Percentiles rank a stretch among this genome's conserved stretches.
phyloP scores from a whole-genome alignment of 2,329 filamentous ascomycete genomes.

The Beauveria sp. region DNA sequence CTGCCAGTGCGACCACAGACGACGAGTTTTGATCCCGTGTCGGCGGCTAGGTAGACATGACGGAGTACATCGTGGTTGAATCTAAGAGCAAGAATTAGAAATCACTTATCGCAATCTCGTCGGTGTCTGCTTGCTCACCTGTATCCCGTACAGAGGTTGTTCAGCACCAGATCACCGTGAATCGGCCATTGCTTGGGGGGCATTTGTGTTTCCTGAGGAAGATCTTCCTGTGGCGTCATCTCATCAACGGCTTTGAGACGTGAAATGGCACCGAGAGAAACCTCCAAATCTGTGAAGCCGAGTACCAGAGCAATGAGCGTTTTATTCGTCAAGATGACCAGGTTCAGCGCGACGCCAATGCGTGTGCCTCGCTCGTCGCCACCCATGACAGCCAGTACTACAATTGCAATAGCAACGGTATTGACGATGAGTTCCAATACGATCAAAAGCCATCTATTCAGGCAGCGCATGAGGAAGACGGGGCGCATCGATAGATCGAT shows the following conservation, averaged over 20 bases:
- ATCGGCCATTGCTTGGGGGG: slow-evolving; percentile 15
- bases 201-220: slow-evolving; percentile 1
- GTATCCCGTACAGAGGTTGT: slow-evolving; percentile 15
- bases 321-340: slow-evolving; percentile 18
- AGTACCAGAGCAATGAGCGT: slow-evolving; percentile 17
- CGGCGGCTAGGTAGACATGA: slow-evolving; percentile 13
- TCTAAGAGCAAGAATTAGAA: neutral
- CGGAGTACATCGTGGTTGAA: slow-evolving; percentile 13
- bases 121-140: slow-evolving; percentile 5
- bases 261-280: slow-evolving; percentile 18
- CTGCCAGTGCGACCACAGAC: slow-evolving; percentile 21
- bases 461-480: slow-evolving; percentile 33
- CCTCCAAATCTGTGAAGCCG: slow-evolving; percentile 17
- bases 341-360: slow-evolving; percentile 20
- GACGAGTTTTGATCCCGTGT: slow-evolving; percentile 16
- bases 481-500: slow-evolving; percentile 26
- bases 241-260: slow-evolving; percentile 15
- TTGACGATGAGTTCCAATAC: slow-evolving; percentile 35
- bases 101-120: neutral
- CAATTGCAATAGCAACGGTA: slow-evolving; percentile 25
- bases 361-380: slow-evolving; percentile 12
- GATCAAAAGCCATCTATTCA: slow-evolving; percentile 40
- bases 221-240: slow-evolving; percentile 13
- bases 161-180: slow-evolving; percentile 13
- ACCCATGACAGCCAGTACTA: slow-evolving; percentile 27